These are phyloP conservation scores for Fragilaria crotonensis DNA, from an alignment of 108 stramenopile genomes.

Conservation along the genomic window DNA sequence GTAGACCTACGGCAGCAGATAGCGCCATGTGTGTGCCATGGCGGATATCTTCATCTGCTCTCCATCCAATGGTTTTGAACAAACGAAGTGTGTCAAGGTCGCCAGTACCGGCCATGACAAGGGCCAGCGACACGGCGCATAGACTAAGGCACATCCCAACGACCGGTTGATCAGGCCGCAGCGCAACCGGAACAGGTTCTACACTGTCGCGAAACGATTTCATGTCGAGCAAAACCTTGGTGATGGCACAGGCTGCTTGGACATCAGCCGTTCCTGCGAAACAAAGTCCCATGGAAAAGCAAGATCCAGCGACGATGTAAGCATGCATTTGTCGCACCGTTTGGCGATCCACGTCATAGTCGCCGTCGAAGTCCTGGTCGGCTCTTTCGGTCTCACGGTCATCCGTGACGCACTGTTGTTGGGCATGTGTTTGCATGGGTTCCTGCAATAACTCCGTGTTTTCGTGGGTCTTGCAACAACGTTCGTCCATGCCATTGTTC, in stretches of 20 bases:
- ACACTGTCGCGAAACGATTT: conserved; percentile 61
- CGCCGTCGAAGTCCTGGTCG: background rate
- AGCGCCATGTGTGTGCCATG: conserved; percentile 94
- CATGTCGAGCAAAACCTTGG: conserved; percentile 60
- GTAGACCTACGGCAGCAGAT: conserved; percentile 84
- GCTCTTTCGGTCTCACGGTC: background rate
- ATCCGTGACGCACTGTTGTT: too few relatives aligned
- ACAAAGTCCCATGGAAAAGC: conserved; percentile 86
- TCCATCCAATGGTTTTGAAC: conserved; percentile 84
- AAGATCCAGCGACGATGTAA: conserved; percentile 90
- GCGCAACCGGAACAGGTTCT: conserved; percentile 53
- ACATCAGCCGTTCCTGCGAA: conserved; percentile 87
- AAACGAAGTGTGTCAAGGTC: conserved; percentile 84
- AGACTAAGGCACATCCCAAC: conserved; percentile 88
- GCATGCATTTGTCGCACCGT: conserved; percentile 86
- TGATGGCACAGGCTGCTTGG: conserved; percentile 58
- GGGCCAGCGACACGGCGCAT: conserved; percentile 75
- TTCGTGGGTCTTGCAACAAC: background rate
- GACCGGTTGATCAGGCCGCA: conserved; percentile 68
- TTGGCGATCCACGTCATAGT: conserved; percentile 55
- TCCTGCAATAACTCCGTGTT: too few relatives aligned
- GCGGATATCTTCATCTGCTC: conserved; percentile 66
- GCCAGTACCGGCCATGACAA: conserved; percentile 96
- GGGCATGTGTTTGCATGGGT: too few relatives aligned
- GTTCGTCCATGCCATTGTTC: background rate